phyloP scores from a whole-genome alignment of 164 flowering plant species.

The Piper longum region DNA sequence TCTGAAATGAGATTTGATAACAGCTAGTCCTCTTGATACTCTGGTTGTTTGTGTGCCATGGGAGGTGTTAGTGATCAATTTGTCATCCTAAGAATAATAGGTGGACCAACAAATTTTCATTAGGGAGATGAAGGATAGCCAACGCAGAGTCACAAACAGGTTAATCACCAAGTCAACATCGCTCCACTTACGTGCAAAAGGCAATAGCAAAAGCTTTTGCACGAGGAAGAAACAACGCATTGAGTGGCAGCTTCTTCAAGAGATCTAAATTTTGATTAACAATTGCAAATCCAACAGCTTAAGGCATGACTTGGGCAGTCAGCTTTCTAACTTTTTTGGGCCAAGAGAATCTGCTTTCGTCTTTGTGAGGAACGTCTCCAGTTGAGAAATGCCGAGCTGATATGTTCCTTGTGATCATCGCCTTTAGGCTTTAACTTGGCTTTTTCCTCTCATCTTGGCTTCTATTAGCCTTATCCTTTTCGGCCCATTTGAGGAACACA shows the following conservation, averaged over 20 bases:
- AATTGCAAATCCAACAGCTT: neutral
- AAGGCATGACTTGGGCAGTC: neutral
- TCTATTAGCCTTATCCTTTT: neutral
- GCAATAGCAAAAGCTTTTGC: neutral
- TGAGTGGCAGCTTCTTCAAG: neutral
- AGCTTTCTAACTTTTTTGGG: neutral
- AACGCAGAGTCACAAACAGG: neutral
- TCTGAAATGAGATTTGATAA: too few species aligned
- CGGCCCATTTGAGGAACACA: neutral
- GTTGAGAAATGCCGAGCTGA: neutral
- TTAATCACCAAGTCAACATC: neutral
- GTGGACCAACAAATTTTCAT: neutral
- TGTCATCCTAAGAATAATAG: neutral
- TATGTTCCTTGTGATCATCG: constrained; percentile 1
- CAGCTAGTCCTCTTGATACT: too few species aligned
- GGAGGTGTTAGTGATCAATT: neutral
- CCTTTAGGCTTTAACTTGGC: neutral
- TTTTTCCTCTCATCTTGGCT: neutral
- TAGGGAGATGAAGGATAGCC: neutral
- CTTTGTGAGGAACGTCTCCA: constrained; percentile 6
- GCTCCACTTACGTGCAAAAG: neutral
- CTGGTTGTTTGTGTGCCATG: too few species aligned
- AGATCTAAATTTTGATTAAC: too few species aligned
- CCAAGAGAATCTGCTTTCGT: neutral
- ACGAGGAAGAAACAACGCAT: too few species aligned